Conservation (phyloP, 441 rosid species). For the Erodium trifolium region DNA sequence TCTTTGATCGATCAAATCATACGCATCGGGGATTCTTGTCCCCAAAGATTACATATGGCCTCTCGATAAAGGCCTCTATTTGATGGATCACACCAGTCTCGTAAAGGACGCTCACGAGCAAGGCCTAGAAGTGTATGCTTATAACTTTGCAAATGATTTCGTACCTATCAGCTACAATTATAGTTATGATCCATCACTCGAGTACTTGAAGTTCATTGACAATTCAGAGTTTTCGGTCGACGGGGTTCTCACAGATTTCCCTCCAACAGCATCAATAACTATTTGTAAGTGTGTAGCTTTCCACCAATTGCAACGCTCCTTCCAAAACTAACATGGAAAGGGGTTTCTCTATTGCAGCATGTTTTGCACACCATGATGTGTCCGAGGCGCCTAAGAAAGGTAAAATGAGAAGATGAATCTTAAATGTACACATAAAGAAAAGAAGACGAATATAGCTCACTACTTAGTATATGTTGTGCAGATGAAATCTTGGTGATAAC, state of each 20-base stretch:
- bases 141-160: conserved; percentile 69
- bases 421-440: neutral
- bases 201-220: conserved; percentile 58
- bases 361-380: conserved; percentile 36
- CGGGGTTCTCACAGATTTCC: conserved; percentile 75
- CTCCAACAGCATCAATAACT: conserved; percentile 65
- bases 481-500: conserved; percentile 49
- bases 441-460: neutral
- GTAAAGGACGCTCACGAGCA: conserved; percentile 70
- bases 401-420: conserved; percentile 9
- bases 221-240: conserved; percentile 57
- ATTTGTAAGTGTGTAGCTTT: conserved; percentile 35
- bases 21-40: conserved; percentile 65
- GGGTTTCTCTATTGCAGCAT: conserved; percentile 39
- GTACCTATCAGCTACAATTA: conserved; percentile 42
- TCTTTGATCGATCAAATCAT: conserved; percentile 49
- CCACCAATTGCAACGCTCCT: too few species aligned
- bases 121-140: conserved; percentile 62
- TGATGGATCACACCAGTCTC: conserved; percentile 44
- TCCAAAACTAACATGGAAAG: too few species aligned
- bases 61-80: conserved; percentile 33
- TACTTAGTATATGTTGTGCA: conserved; percentile 16
- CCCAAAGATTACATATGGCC: conserved; percentile 78
- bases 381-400: conserved; percentile 26
- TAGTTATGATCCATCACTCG: conserved; percentile 57